Evolutionary conservation across 2,329 filamentous ascomycete genomes (phyloP).

Genomic region (Fusarium sp.): DNA sequence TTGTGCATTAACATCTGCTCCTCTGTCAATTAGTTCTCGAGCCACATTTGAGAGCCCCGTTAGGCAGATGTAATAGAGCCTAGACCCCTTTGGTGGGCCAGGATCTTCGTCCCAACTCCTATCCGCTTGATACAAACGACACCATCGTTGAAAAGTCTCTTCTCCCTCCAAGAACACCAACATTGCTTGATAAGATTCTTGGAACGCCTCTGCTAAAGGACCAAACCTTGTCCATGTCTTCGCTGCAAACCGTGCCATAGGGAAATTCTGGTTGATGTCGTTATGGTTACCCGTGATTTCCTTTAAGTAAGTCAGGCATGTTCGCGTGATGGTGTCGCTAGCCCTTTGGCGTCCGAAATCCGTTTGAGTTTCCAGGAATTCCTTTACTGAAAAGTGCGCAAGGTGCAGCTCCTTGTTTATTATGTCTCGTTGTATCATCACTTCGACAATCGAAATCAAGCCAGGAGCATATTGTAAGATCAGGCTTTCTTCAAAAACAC

Average conservation of each 20-base stretch:
- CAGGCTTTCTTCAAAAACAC: not conserved
- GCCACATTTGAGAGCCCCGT: not conserved
- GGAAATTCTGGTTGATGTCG: not conserved
- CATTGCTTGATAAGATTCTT: not conserved
- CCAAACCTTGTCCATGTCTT: not conserved
- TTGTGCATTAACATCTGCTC: not conserved
- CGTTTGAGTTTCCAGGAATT: not conserved
- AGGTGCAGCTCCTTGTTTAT: slow-evolving; percentile 33
- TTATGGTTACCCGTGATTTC: not conserved
- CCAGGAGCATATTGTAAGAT: slow-evolving; percentile 24
- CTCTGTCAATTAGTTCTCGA: not conserved
- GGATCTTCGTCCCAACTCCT: too few relatives aligned
- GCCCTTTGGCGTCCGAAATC: not conserved
- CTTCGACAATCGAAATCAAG: slow-evolving; percentile 9
- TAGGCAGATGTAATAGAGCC: not conserved
- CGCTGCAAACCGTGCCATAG: not conserved
- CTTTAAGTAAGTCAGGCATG: not conserved
- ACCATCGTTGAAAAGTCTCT: not conserved
- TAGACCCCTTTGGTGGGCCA: not conserved
- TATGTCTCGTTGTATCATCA: not conserved
- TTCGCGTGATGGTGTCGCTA: not conserved
- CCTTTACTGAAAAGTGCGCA: slow-evolving; percentile 43
- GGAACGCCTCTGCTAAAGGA: not conserved
- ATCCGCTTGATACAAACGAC: not conserved
- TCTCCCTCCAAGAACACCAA: not conserved